Evolutionary conservation across 495 filamentous ascomycete species (phyloP).

Genomic region (Ramalina intermedia): DNA sequence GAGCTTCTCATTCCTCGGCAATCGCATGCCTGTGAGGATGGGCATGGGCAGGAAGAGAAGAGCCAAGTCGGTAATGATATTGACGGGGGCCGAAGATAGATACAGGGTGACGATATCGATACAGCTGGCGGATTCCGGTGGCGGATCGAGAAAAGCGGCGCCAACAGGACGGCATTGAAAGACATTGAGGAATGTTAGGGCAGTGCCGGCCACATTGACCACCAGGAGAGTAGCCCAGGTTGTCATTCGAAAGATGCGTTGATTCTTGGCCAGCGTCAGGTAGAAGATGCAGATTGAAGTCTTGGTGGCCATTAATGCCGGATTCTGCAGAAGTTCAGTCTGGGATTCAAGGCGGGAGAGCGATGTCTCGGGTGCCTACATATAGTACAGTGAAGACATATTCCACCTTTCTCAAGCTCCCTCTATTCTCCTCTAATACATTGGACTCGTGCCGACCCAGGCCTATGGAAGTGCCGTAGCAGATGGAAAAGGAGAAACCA

Average conservation of each 20-base stretch:
- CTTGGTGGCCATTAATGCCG: slow-evolving; percentile 76
- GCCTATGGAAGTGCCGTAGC: slow-evolving; percentile 53
- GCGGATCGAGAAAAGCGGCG: slow-evolving; percentile 41
- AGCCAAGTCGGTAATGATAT: slow-evolving; percentile 72
- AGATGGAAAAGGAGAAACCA: slow-evolving; percentile 62
- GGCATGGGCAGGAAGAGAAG: slow-evolving; percentile 78
- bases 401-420: slow-evolving; percentile 47
- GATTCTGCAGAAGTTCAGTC: slow-evolving; percentile 46
- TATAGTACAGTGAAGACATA: slow-evolving; percentile 79
- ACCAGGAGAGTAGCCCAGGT: slow-evolving; percentile 56
- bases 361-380: slow-evolving; percentile 31
- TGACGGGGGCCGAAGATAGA: slow-evolving; percentile 69
- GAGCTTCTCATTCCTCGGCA: slow-evolving; percentile 71
- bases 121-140: slow-evolving; percentile 35
- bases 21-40: slow-evolving; percentile 68
- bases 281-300: slow-evolving; percentile 87
- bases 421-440: slow-evolving; percentile 33
- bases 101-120: slow-evolving; percentile 69
- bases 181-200: slow-evolving; percentile 72
- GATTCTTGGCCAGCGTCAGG: slow-evolving; percentile 59
- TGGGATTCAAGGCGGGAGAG: not conserved
- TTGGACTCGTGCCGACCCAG: slow-evolving; percentile 62
- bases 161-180: slow-evolving; percentile 72
- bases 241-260: slow-evolving; percentile 54
- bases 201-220: slow-evolving; percentile 62